Conservation (phyloP, 192 early-diverging fungal species). For the Paraglomus brasilianum region DNA sequence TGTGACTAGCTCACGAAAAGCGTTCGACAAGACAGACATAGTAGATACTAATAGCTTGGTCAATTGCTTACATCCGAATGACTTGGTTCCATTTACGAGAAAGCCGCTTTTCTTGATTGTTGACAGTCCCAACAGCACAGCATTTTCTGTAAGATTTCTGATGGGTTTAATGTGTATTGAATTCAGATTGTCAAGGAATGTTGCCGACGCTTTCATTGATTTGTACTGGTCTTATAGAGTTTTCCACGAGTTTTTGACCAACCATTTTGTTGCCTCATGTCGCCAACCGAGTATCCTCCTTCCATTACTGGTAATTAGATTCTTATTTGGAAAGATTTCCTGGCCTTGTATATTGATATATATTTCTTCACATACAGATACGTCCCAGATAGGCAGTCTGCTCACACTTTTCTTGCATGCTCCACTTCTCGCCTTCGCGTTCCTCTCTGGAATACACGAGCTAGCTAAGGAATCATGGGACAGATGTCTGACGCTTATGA, state of each 20-base stretch:
- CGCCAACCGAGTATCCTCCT: conserved; percentile 83
- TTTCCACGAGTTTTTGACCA: conserved; percentile 88
- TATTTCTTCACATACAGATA: conserved; percentile 36
- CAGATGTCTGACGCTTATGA: conserved; percentile 57
- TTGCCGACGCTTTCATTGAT: background rate
- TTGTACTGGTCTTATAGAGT: conserved; percentile 41
- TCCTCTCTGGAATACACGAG: conserved; percentile 68
- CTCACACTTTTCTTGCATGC: conserved; percentile 95
- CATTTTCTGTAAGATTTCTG: conserved; percentile 67
- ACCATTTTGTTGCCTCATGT: conserved; percentile 83
- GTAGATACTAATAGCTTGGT: conserved; percentile 43
- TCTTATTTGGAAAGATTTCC: background rate
- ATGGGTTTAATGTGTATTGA: background rate
- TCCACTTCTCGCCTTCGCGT: conserved; percentile 86
- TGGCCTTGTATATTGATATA: too few species aligned
- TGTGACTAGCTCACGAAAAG: conserved; percentile 65
- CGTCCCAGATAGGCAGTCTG: conserved; percentile 76
- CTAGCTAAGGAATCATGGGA: conserved; percentile 67
- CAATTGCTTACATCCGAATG: conserved; percentile 85
- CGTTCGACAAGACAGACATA: conserved; percentile 51
- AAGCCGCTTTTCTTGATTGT: conserved; percentile 94
- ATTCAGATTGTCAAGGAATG: conserved; percentile 5
- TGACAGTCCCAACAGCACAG: conserved; percentile 85
- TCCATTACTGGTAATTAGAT: conserved; percentile 69
- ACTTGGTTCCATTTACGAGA: conserved; percentile 91